Evolutionary conservation across 225 moss, liverwort and hornwort species (phyloP).

Genomic region (Physcomitrellopsis africana): DNA sequence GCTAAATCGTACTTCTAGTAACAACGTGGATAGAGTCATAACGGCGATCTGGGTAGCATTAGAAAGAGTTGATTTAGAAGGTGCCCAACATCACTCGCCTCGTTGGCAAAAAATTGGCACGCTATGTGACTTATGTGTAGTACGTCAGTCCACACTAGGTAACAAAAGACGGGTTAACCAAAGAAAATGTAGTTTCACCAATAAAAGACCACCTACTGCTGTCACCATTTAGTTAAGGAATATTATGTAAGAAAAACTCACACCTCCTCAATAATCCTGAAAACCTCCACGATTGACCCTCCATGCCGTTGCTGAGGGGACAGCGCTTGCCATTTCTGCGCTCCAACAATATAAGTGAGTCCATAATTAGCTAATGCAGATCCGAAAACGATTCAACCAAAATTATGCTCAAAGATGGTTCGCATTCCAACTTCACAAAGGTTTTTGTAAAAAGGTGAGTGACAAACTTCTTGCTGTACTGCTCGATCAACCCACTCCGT

Average conservation of each 20-base stretch:
- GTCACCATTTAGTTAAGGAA: background rate
- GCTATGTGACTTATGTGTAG: no score
- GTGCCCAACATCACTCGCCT: no score
- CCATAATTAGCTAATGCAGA: constrained; percentile 20
- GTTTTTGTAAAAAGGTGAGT: constrained; percentile 18
- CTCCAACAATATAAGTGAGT: constrained; percentile 26
- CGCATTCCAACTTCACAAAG: constrained; percentile 14
- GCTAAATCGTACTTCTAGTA: no score
- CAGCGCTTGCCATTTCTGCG: constrained; percentile 92
- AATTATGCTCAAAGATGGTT: constrained; percentile 26
- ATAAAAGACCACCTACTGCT: background rate
- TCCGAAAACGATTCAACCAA: constrained; percentile 6
- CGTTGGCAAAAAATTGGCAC: no score
- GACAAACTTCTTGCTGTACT: constrained; percentile 75
- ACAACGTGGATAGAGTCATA: no score
- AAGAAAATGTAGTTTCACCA: background rate
- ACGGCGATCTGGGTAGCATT: no score
- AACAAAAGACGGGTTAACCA: no score
- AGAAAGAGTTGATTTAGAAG: no score
- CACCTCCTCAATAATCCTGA: constrained; percentile 95
- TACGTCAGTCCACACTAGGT: no score
- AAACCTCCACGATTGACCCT: constrained; percentile 90
- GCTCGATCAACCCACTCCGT: constrained; percentile 95
- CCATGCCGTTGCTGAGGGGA: constrained; percentile 81
- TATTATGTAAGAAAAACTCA: constrained; percentile 19